Evolutionary conservation across 1,284 basidiomycete species (phyloP), one percentile per base, ranked within the genome.

Genomic region (Marasmius tenuissimus): DNA sequence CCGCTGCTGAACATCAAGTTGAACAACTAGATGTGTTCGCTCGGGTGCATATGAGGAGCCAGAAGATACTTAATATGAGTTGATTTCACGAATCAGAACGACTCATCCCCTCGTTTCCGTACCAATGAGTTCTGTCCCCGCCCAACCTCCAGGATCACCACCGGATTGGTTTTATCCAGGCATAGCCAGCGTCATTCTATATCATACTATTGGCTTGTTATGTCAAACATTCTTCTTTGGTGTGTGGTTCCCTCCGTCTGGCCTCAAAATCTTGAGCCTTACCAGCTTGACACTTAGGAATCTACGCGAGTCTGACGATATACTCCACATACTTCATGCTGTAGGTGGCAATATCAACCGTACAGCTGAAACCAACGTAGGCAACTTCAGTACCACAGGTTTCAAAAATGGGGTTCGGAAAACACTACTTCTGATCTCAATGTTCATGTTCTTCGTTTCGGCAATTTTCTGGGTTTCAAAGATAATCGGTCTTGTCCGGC

Each of bases 371-470:
- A 27, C 27, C 40, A 51, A 40, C 38, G 35, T 16, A 55, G 52
- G 34, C n/a, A 50, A 39, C n/a, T 16, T 54, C 16, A 55, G 54
- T 6, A 53, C 51, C 12, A 22, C 27, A 27, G 27, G 40, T 12
- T 42, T n/a, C n/a, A 42, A 42, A 6, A 42, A n/a, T 42, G 40
- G 34, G 12, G 16, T 54, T 8, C 59, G 39, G 12, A 53, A 45
- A 34, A 12, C 53, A 10, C 27, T 60, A 8, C 42, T 55, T 50
- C 7, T 34, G 3, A 52, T 51, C n/a, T 52, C 34, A 8, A 50
- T 59, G 2, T 59, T 59, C 35, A 59, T 59, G 58, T 59, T 59
- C 49, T 12, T 33, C 14, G 22, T 53, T 1, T 51, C 20, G 11
- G 37, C 58, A 11, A 12, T 39, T 6, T 50, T n/a, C 16, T 60